These are phyloP conservation scores for Patellifolia procumbens DNA, from an alignment of 179 eudicot species.

Conservation along the genomic window DNA sequence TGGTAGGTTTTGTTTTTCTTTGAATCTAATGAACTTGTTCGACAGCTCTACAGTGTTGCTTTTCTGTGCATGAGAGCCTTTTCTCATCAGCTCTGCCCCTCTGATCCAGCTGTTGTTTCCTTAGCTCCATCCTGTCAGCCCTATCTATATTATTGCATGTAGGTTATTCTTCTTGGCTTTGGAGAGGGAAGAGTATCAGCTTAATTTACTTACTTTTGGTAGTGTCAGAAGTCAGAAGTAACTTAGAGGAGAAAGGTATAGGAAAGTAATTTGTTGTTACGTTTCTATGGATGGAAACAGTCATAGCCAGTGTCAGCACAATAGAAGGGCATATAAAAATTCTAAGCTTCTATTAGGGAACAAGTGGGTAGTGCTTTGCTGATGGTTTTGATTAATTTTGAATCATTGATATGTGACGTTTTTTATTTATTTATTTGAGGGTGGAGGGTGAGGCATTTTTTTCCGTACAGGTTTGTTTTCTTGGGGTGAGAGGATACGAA, in stretches of 20 bases:
- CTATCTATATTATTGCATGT: neutral
- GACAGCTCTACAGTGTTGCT: neutral
- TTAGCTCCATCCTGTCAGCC: neutral
- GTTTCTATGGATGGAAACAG: neutral
- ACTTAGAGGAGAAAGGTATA: neutral
- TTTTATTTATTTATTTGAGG: neutral
- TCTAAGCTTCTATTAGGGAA: neutral
- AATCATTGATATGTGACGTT: neutral
- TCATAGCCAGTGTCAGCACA: neutral
- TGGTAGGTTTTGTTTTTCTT: neutral
- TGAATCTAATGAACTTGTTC: neutral
- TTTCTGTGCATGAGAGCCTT: neutral
- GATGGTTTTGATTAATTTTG: neutral
- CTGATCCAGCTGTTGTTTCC: neutral
- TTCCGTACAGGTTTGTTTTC: neutral
- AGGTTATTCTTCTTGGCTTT: neutral
- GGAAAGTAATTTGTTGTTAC: neutral
- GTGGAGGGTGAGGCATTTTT: neutral
- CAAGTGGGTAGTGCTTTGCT: neutral
- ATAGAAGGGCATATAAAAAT: neutral
- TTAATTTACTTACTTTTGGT: neutral
- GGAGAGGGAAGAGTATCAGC: neutral
- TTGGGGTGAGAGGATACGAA: slow-evolving; percentile 10
- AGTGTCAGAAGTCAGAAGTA: neutral
- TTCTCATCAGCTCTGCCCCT: neutral